These are phyloP conservation scores for Podila clonocystis DNA, from an alignment of 192 early-diverging fungal genomes.

Conservation along the genomic window DNA sequence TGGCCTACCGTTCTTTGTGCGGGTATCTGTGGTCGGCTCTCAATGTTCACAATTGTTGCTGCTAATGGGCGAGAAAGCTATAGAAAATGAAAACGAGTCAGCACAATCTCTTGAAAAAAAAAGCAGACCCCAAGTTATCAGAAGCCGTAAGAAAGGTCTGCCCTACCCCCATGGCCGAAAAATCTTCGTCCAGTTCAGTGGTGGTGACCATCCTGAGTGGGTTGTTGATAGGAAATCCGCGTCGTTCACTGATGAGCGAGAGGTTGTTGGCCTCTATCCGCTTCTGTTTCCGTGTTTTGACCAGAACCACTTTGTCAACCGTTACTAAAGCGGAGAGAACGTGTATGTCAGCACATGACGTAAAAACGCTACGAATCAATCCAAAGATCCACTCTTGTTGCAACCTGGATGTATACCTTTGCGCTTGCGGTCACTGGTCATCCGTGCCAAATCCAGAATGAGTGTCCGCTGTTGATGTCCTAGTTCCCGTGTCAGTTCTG, in stretches of 20 bases:
- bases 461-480: conserved; percentile 27
- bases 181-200: conserved; percentile 57
- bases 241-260: conserved; percentile 43
- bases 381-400: no score
- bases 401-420: conserved; percentile 11
- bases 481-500: conserved; percentile 9
- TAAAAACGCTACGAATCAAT: no score
- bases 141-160: no score
- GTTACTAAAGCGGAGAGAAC: no score
- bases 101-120: no score
- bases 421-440: conserved; percentile 17
- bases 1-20: no score
- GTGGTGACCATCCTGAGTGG: conserved; percentile 18
- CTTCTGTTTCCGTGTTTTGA: conserved; percentile 46
- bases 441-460: conserved; percentile 25
- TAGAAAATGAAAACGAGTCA: no score
- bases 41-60: no score
- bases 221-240: conserved; percentile 56
- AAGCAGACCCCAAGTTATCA: no score
- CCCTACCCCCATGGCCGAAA: conserved; percentile 52
- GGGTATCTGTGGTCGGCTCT: no score
- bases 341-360: no score
- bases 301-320: conserved; percentile 42
- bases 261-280: conserved; percentile 53
- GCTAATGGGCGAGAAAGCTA: no score